A percentile compares a stretch with the other conserved stretches of the same genome.
Conservation (phyloP, 2,329 filamentous ascomycete genomes). For the Alternaria panax region DNA sequence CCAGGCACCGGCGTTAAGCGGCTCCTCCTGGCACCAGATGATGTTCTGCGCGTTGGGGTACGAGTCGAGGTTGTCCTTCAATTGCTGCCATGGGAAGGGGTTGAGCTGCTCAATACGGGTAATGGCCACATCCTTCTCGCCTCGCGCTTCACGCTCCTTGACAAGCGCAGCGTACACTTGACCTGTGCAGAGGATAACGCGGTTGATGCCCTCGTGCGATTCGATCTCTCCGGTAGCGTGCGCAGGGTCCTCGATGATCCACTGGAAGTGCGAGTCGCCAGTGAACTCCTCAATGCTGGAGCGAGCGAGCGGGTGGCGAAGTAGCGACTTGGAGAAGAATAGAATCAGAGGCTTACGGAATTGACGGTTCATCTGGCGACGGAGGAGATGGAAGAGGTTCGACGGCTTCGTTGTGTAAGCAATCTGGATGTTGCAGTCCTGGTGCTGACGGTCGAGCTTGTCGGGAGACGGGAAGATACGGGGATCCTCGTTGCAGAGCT, state of each 20-base stretch:
- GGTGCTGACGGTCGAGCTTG: conserved; percentile 94
- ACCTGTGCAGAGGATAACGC: conserved; percentile 91
- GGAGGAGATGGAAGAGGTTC: conserved; percentile 95
- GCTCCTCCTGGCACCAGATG: conserved; percentile 97
- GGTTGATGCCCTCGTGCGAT: conserved; percentile 84
- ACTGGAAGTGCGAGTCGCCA: conserved; percentile 90
- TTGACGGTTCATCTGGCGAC: conserved; percentile 97
- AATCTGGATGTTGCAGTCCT: conserved; percentile 99
- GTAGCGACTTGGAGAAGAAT: conserved; percentile 97
- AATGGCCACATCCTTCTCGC: conserved; percentile 88
- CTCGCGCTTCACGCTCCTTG: conserved; percentile 88
- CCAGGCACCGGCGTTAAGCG: conserved; percentile 96
- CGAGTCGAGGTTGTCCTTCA: conserved; percentile 93
- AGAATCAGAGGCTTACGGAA: conserved; percentile 98
- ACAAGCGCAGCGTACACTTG: conserved; percentile 90
- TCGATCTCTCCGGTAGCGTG: conserved; percentile 80
- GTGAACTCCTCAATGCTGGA: conserved; percentile 91
- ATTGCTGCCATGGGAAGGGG: conserved; percentile 97
- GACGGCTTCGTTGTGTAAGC: conserved; percentile 95
- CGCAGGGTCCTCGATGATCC: conserved; percentile 91
- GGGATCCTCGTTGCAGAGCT: conserved; percentile 96
- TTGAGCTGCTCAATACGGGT: conserved; percentile 97
- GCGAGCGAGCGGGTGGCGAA: conserved; percentile 91
- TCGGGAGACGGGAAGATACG: conserved; percentile 87
- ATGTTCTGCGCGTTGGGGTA: conserved; percentile 98